Conservation (phyloP, 352 stramenopile genomes). For the Pythium vanterpoolii region DNA sequence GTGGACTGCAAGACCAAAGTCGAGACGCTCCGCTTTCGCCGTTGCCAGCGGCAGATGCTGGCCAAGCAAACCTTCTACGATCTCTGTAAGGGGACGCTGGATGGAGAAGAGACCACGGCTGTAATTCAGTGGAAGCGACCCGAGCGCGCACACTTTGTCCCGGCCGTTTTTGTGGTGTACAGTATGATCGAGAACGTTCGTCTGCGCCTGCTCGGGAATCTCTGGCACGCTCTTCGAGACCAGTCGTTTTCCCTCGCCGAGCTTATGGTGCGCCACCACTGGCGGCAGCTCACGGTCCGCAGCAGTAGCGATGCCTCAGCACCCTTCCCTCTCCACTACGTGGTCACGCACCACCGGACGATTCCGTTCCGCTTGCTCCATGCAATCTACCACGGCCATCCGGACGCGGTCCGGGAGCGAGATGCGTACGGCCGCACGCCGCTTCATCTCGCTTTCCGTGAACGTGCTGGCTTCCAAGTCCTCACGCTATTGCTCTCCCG, state of each 20-base stretch:
- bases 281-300: conserved; percentile 46
- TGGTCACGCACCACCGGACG: conserved; percentile 36
- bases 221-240: conserved; percentile 46
- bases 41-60: conserved; percentile 32
- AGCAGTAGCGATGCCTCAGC: conserved; percentile 32
- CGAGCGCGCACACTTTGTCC: conserved; percentile 23
- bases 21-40: conserved; percentile 41
- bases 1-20: conserved; percentile 43
- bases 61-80: conserved; percentile 49
- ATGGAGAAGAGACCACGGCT: too few relatives aligned
- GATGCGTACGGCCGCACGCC: conserved; percentile 64
- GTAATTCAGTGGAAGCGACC: neutral
- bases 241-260: conserved; percentile 37
- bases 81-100: neutral
- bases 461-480: conserved; percentile 25
- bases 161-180: conserved; percentile 41
- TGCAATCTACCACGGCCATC: conserved; percentile 36
- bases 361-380: conserved; percentile 34
- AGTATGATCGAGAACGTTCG: conserved; percentile 41
- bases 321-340: conserved; percentile 59
- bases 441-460: conserved; percentile 54
- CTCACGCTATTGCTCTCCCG: conserved; percentile 30
- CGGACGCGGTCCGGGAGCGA: conserved; percentile 31
- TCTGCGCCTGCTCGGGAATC: conserved; percentile 35
- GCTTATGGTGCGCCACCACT: conserved; percentile 47